Evolutionary conservation across 768 basidiomycete genomes (phyloP), one percentile per base, ranked within the genome.

Genomic region (Rhodotorula babjevae): DNA sequence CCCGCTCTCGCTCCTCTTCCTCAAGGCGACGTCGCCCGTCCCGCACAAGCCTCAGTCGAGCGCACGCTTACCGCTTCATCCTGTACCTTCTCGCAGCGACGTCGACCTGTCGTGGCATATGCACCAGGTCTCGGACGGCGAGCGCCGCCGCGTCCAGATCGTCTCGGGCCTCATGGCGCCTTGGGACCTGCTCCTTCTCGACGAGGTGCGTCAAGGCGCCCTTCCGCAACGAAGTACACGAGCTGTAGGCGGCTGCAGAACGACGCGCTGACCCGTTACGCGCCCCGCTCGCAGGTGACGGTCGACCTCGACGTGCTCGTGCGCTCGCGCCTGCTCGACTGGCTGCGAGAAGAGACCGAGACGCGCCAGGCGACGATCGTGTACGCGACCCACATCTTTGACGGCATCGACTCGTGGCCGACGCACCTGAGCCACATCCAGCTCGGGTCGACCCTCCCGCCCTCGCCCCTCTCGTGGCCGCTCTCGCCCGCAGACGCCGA

Each of bases 281-380:
- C n/a, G n/a, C n/a, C n/a, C n/a, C 44, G 44, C 44, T 5, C 47
- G 44, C 64, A 93, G 91, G 92, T 95, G 66, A 98, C 95, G 3
- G 95, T 98, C 29, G 96, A 99, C 81, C 84, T 99, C 23, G 96
- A 99, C 78, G 94, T 97, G 25, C 86, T 97, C 53, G 96, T 99
- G 57, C 88, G 96, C 61, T 87, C 91, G 66, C 90, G 93, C 72
- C 84, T 99, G n/a, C 86, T 99, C 75, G 85, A 82, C 16, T 98
- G 96, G 83, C 86, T 99, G 62, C 89, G 88, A 74, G 81, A 85
- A 23, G 96, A 99, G 78, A 90, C 90, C 74, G 86, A 89, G 72
- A 79, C 82, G 9, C 87, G 96, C 47, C 86, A 87, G 1, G 91
- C 94, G 19, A 96, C 95, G 21, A 89, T 98, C 67, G 82, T 99